A percentile compares a stretch with the other conserved stretches of the same genome.
Conservation (phyloP, 495 filamentous ascomycete genomes). For the Delitschia confertaspora region DNA sequence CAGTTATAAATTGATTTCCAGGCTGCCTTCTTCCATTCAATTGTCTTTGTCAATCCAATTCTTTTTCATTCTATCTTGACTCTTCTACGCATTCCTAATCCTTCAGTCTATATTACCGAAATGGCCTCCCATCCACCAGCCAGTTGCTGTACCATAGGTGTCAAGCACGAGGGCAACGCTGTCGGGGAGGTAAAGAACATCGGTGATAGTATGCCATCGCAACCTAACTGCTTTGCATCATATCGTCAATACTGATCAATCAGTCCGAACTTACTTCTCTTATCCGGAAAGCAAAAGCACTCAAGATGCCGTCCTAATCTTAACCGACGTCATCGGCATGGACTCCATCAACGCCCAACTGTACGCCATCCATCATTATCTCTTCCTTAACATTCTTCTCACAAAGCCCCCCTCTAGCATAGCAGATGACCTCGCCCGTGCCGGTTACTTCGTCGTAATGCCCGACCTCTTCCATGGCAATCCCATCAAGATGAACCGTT, state of each 20-base stretch:
- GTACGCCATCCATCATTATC: constrained; percentile 23
- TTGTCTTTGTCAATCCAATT: neutral
- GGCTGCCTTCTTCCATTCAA: too few relatives aligned
- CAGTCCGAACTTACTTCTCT: constrained; percentile 41
- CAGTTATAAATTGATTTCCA: too few relatives aligned
- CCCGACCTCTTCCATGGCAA: constrained; percentile 75
- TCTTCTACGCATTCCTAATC: neutral
- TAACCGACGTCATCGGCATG: constrained; percentile 40
- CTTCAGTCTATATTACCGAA: neutral
- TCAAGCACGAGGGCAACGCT: constrained; percentile 39
- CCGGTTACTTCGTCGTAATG: constrained; percentile 65
- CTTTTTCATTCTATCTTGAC: neutral
- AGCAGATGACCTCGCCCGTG: constrained; percentile 35
- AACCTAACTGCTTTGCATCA: neutral
- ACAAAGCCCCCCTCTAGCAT: constrained; percentile 41
- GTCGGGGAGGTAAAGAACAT: constrained; percentile 37
- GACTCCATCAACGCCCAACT: constrained; percentile 72
- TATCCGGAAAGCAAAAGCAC: constrained; percentile 37
- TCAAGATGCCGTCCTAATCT: constrained; percentile 37
- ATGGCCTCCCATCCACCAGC: constrained; percentile 41
- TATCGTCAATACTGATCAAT: constrained; percentile 1
- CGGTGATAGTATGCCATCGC: constrained; percentile 30
- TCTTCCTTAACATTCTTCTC: neutral
- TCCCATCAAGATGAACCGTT: constrained; percentile 49
- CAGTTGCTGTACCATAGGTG: constrained; percentile 40